Conservation (phyloP, 2,329 filamentous ascomycete species). For the Penicillium sp. region DNA sequence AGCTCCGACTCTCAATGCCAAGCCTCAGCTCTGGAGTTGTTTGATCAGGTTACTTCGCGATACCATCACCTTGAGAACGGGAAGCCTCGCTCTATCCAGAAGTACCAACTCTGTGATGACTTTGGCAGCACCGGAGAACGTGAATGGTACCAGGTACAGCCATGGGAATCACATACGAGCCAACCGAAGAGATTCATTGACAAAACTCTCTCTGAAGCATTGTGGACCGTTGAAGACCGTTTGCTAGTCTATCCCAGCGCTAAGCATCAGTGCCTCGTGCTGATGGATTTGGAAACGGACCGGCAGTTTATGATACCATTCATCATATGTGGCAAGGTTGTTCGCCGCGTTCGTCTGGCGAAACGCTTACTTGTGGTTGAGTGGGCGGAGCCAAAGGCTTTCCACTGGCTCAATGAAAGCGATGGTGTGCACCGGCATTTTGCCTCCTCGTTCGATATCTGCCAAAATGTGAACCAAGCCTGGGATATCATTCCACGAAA, state of each 20-base stretch:
- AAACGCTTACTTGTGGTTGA: slow-evolving; percentile 62
- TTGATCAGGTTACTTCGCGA: slow-evolving; percentile 55
- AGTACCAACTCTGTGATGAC: slow-evolving; percentile 45
- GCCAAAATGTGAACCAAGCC: slow-evolving; percentile 15
- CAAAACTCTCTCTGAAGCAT: slow-evolving; percentile 38
- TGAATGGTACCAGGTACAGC: slow-evolving; percentile 45
- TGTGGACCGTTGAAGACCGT: slow-evolving; percentile 62
- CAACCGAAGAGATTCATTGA: slow-evolving; percentile 35
- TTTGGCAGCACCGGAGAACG: slow-evolving; percentile 35
- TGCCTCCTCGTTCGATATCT: slow-evolving; percentile 60
- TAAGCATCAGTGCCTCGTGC: slow-evolving; percentile 38
- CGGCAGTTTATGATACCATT: slow-evolving; percentile 55
- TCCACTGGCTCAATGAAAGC: slow-evolving; percentile 54
- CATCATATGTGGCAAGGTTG: slow-evolving; percentile 49
- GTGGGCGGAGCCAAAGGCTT: slow-evolving; percentile 59
- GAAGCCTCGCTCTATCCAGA: slow-evolving; percentile 50
- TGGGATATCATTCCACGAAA: slow-evolving; percentile 56
- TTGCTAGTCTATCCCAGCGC: slow-evolving; percentile 57
- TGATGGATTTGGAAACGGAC: slow-evolving; percentile 55
- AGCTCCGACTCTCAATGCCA: slow-evolving; percentile 3
- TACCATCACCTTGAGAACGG: slow-evolving; percentile 58
- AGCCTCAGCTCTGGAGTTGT: slow-evolving; percentile 35
- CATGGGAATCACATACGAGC: slow-evolving; percentile 46
- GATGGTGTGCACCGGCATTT: slow-evolving; percentile 60
- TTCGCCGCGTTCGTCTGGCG: slow-evolving; percentile 58